A percentile compares a stretch with the other conserved stretches of the same genome.
phyloP scores from a whole-genome alignment of 2,329 filamentous ascomycete genomes.

The Ophiostoma piceae region DNA sequence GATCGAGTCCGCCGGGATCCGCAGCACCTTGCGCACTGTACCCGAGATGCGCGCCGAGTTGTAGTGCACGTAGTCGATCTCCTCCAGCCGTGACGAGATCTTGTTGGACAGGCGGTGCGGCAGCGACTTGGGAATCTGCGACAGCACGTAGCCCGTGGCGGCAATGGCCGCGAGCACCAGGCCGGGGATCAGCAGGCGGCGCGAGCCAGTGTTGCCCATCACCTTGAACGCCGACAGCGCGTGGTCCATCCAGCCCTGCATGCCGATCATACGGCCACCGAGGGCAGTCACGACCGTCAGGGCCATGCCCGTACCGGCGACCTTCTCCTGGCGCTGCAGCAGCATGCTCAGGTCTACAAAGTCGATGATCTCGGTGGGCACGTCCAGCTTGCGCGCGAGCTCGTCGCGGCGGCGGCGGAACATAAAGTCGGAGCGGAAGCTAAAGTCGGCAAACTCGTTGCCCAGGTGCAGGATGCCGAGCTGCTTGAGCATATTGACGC shows the following conservation, averaged over 20 bases:
- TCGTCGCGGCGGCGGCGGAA: slow-evolving; percentile 79
- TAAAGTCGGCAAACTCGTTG: slow-evolving; percentile 76
- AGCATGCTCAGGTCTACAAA: slow-evolving; percentile 85
- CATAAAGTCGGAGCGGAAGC: slow-evolving; percentile 90
- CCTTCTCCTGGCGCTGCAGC: slow-evolving; percentile 87
- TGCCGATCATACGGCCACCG: slow-evolving; percentile 73
- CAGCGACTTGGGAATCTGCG: slow-evolving; percentile 82
- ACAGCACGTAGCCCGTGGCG: slow-evolving; percentile 72
- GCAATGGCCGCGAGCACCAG: slow-evolving; percentile 68
- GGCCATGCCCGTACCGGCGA: slow-evolving; percentile 90
- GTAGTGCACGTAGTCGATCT: slow-evolving; percentile 86
- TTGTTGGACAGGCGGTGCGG: slow-evolving; percentile 81
- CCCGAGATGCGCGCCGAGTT: slow-evolving; percentile 80
- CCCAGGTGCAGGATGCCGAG: slow-evolving; percentile 84
- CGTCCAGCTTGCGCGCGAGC: slow-evolving; percentile 76
- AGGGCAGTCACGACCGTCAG: slow-evolving; percentile 85
- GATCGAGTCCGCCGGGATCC: slow-evolving; percentile 79
- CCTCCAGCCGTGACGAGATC: slow-evolving; percentile 70
- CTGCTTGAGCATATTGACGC: slow-evolving; percentile 83
- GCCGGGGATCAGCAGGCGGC: slow-evolving; percentile 74
- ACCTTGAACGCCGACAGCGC: slow-evolving; percentile 75
- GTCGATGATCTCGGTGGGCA: slow-evolving; percentile 83
- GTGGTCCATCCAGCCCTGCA: slow-evolving; percentile 84
- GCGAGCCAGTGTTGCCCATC: slow-evolving; percentile 73
- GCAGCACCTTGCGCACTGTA: slow-evolving; percentile 83